Base-by-base conservation (phyloP, 352 stramenopile genomes). In the Chrysophaeum taylorii region DNA sequence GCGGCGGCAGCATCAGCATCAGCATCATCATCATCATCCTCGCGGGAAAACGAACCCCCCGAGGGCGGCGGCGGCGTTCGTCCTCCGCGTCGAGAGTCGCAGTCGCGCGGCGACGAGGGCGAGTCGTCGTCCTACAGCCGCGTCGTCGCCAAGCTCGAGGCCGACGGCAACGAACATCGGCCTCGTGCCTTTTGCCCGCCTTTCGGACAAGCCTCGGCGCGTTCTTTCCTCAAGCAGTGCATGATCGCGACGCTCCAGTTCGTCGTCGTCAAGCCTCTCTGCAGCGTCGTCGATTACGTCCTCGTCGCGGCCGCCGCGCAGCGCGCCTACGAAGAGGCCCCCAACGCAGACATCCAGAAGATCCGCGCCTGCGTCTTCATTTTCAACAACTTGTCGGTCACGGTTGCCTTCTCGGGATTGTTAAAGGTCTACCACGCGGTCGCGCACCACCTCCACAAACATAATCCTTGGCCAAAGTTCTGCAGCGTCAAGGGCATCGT, bases 401-500 rank as follows among this genome's bases (percentile, higher is more conserved):
- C 91, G 71, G 93, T 97, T 76, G 92, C 94, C 21, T 97, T 98
- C 80, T 96, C 94, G 76, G 96, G 96, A 69, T 78, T 98, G 54
- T 84, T 98, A 39, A 89, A 96, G 36, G 98, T 99, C 76, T 98
- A 98, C 77, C 82, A 97, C 72, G 87, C 89, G 23, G 79, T 97
- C 4, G 80, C 86, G 37, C 77, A 88, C 0, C 88, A 95, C 37
- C 79, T 99, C 50, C 81, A 78, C 69, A 92, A 87, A 67, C 96
- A 91, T 79, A 92, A 96, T 64, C 94, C 94, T 1, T 93, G 97
- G 43, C 87, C 91, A 0, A 99, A 99, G 82, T 98, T 99, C 76
- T 78, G 98, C 31, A 97, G 91, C 70, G 97, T 99, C 78, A 99
- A 99, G 77, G 93, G 90, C 7, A 89, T 98, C 68, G 80, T 99